Evolutionary conservation across 2,329 filamentous ascomycete species (phyloP), one percentile per base, ranked within the genome.

Genomic region (Calycina marina): DNA sequence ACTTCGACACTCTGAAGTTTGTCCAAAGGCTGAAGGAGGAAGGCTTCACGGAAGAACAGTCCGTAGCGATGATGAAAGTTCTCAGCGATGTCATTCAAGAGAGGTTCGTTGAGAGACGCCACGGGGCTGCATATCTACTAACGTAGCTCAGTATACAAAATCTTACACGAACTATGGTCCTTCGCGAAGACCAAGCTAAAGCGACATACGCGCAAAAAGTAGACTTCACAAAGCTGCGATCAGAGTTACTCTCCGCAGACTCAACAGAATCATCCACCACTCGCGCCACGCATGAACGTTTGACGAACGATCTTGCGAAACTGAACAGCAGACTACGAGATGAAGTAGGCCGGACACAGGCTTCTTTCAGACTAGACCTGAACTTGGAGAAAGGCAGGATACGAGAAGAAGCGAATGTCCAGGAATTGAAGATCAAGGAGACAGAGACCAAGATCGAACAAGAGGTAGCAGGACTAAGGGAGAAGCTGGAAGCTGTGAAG

Each of bases 371-470:
- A 38, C 62, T 98, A 28, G 90, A 98, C 57, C 61, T 98, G 39
- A 98, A 96, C 57, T 62, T 98, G 28, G 90, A 98, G 53, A 98
- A 98, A 62, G 90, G 90, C 10, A 71, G 90, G 40, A 98, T 96
- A 45, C 67, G 90, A 40, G 90, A 98, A 59, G 90, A 98, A 63
- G 85, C 86, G 12, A 92, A 93, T 44, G 79, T 81, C 36, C 90
- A 96, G 61, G 90, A 98, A 58, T 73, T 98, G 58, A 92, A 93
- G 63, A 84, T 98, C 50, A 94, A 93, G 63, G 90, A 98, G 68
- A 96, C 90, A 9, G 90, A 98, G 62, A 93, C 86, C 36, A 77
- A 92, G 59, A 96, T 98, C 50, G 90, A 98, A 63, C 88, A 96
- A 60, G 90, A 96, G 63, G 85, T 90, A 33, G 88, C 88, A 25